Base-by-base conservation (phyloP, 805 yeast genomes). In the Phaffomyces thermotolerans region DNA sequence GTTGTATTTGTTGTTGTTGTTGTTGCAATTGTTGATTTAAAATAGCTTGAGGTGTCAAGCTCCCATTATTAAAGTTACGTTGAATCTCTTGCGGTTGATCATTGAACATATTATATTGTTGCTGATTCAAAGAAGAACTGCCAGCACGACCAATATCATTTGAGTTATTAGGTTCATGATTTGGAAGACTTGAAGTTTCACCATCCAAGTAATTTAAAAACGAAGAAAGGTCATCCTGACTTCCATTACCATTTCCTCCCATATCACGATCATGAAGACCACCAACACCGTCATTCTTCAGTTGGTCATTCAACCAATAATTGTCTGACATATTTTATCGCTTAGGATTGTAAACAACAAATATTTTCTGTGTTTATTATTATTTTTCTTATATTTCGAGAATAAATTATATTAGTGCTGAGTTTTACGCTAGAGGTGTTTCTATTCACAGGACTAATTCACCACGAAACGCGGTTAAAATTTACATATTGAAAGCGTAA, bases 171-270 rank as follows among this genome's bases (percentile, higher is more conserved):
- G 27, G 37, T 32, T 25, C 42, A 37, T 35, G 36, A 31, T 24
- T 44, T 15, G 30, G 9, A n/a, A 24, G 33, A 27, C 34, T 37
- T 30, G 31, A 15, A 39, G 33, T 10, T 23, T 51, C 56, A 40
- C 43, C 74, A 46, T 73, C 74, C 46, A 74, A 59, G 47, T 76
- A 73, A 51, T 71, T 70, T 32, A 77, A 58, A 27, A 79, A 79
- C 32, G 77, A 61, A 38, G 68, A 69, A 56, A 74, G 73, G 39
- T 60, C 48, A 41, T 54, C 56, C n/a, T 52, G 55, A 17, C 51
- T 37, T 4, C 35, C 37, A 20, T 34, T 45, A 30, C 54, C 57
- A 32, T 52, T 46, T 47, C 42, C 52, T 36, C 37, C 42, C 29
- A 27, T 27, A 12, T 27, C 29, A 27, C 29, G 29, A 27, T 27